Evolutionary conservation across 495 filamentous ascomycete species (phyloP), one percentile per base, ranked within the genome.

Genomic region (Trichodelitschia bisporula): DNA sequence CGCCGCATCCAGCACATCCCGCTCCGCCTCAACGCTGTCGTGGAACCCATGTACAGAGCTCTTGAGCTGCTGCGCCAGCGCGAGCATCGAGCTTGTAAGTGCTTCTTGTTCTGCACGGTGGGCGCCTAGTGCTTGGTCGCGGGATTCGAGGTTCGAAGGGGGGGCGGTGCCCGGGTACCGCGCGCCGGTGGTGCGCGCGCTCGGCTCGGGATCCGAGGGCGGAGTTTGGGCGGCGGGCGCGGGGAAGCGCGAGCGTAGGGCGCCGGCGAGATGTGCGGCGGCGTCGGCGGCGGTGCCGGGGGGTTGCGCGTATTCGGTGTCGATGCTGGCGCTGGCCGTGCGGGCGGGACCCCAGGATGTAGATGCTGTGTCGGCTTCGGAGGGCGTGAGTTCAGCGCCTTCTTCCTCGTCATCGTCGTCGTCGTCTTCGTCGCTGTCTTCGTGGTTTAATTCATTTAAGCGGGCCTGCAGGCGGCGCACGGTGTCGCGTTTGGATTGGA

Each of bases 41-140:
- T 69, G 59, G 51, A 93, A 82, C 3, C 66, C 56, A 11, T 71
- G 48, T 2, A 76, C 72, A 2, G 69, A 74, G 13, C 60, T 49
- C 48, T 91, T 92, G 4, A 97, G 64, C 34, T 74, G 64, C 10
- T 58, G 55, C 2, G 84, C 86, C 40, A 92, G 72, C 4, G 55
- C 41, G 6, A 91, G 57, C 24, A 97, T 71, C 4, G 75, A 80
- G 25, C 55, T 55, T 1, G 86, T 86, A 0, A 97, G 61, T n/a
- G 61, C 54, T 46, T 90, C 78, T 48, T 92, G 83, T 50, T 90
- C 78, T 20, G 51, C 50, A 31, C 78, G 72, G 37, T 89, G 62
- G 36, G 67, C 56, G 37, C 69, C 63, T 4, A 93, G 66, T 15
- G 42, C 41, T 29, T 46, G 25, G 40, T 43, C 20, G 38, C 27